phyloP scores from a whole-genome alignment of 2,329 filamentous ascomycete genomes.

The Helotiales sp. region DNA sequence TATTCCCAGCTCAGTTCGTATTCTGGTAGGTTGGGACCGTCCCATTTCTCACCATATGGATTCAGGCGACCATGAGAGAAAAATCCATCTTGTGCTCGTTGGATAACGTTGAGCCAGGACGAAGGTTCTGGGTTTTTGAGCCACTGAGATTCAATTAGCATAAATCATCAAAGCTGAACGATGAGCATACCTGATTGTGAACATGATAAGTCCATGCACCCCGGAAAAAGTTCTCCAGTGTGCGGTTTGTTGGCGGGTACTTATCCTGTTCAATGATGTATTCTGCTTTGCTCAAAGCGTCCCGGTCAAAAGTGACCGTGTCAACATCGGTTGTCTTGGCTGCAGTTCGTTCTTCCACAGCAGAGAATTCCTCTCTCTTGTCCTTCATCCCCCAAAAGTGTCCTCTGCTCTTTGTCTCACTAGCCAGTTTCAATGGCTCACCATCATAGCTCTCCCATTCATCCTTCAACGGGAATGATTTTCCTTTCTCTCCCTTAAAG shows the following conservation, averaged over 20 bases:
- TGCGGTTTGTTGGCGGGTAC: constrained; percentile 56
- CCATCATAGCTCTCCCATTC: constrained; percentile 55
- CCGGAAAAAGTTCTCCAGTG: constrained; percentile 54
- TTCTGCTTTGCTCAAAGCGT: constrained; percentile 37
- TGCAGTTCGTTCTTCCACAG: constrained; percentile 20
- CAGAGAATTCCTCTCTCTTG: constrained; percentile 19
- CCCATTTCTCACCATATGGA: constrained; percentile 54
- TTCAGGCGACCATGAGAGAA: constrained; percentile 50
- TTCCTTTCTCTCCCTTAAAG: constrained; percentile 47
- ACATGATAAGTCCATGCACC: constrained; percentile 59
- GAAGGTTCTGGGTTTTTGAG: constrained; percentile 55
- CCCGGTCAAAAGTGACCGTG: constrained; percentile 23
- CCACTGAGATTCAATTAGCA: constrained; percentile 42
- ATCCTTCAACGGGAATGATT: constrained; percentile 43
- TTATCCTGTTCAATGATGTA: constrained; percentile 50
- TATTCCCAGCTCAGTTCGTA: constrained; percentile 54
- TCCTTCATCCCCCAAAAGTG: constrained; percentile 31
- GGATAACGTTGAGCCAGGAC: constrained; percentile 54
- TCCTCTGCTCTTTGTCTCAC: constrained; percentile 22
- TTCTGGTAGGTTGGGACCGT: constrained; percentile 44
- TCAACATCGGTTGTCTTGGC: constrained; percentile 5
- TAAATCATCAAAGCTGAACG: neutral
- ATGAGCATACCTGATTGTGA: constrained; percentile 51
- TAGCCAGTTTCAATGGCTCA: constrained; percentile 38
- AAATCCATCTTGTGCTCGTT: constrained; percentile 54